These are phyloP conservation scores for Sclerospora graminicola DNA, from an alignment of 352 stramenopile genomes.

Conservation along the genomic window DNA sequence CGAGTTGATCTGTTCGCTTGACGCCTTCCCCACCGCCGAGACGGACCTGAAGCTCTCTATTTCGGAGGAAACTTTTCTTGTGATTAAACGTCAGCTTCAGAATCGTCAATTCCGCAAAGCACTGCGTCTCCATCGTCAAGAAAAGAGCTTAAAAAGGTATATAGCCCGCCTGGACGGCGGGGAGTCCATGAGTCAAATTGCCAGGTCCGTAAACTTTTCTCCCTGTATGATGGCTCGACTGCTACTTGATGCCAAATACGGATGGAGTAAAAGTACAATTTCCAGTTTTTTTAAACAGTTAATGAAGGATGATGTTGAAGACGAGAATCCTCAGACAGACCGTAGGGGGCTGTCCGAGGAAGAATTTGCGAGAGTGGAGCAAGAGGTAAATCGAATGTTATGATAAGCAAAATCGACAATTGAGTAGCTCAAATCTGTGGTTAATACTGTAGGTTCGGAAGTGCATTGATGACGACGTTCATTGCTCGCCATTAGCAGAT, in stretches of 20 bases:
- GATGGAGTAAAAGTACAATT: conserved; percentile 56
- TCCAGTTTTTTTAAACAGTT: conserved; percentile 55
- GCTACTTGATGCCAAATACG: conserved; percentile 42
- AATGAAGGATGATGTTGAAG: conserved; percentile 17
- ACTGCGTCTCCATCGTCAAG: conserved; percentile 43
- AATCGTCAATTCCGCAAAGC: conserved; percentile 32
- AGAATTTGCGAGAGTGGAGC: conserved; percentile 22
- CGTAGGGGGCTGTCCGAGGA: conserved; percentile 16
- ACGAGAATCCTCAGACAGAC: conserved; percentile 3
- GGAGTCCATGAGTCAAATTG: conserved; percentile 31
- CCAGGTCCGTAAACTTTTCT: conserved; percentile 38
- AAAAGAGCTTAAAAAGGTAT: conserved; percentile 47
- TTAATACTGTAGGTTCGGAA: conserved; percentile 33
- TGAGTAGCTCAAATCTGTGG: not conserved
- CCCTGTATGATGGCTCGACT: conserved; percentile 60
- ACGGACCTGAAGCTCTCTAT: conserved; percentile 17
- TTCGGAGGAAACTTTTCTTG: conserved; percentile 36
- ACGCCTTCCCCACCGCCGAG: conserved; percentile 15
- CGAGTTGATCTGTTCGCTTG: conserved; percentile 33
- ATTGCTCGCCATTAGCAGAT: conserved; percentile 74
- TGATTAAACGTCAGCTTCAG: conserved; percentile 50
- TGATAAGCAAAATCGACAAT: not conserved
- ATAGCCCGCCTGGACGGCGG: conserved; percentile 23
- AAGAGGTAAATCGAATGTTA: conserved; percentile 10
- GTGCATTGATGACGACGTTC: conserved; percentile 54